phyloP scores from a whole-genome alignment of 805 yeast genomes.

The Myxozyma sirexii region DNA sequence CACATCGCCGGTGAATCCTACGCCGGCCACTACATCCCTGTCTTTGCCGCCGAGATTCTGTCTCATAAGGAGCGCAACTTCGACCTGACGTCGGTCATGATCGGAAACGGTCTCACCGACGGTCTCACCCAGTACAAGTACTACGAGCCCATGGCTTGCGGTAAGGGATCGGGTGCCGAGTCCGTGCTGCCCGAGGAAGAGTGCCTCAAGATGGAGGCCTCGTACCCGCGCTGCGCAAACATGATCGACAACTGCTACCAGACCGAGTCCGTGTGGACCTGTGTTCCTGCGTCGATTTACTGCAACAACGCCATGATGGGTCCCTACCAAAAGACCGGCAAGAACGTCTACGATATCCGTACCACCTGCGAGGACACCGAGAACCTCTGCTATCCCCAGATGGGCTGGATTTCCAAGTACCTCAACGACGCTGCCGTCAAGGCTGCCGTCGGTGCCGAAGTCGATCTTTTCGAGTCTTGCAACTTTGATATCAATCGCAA shows the following conservation, averaged over 20 bases:
- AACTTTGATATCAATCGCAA: conserved; percentile 76
- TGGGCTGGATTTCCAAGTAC: conserved; percentile 74
- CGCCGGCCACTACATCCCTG: conserved; percentile 94
- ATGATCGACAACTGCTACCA: conserved; percentile 80
- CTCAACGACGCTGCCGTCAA: conserved; percentile 76
- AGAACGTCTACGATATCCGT: conserved; percentile 89
- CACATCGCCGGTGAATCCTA: conserved; percentile 94
- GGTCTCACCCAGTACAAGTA: conserved; percentile 74
- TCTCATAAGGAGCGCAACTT: conserved; percentile 52
- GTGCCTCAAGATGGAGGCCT: conserved; percentile 68
- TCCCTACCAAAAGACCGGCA: conserved; percentile 81
- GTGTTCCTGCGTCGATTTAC: conserved; percentile 89
- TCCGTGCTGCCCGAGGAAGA: conserved; percentile 76
- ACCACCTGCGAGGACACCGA: conserved; percentile 70
- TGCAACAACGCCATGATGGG: conserved; percentile 83
- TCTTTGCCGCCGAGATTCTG: conserved; percentile 60
- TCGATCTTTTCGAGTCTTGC: conserved; percentile 73
- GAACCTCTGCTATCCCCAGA: conserved; percentile 75
- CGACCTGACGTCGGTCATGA: conserved; percentile 74
- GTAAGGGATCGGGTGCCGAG: conserved; percentile 73
- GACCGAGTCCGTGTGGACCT: conserved; percentile 72
- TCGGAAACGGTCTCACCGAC: conserved; percentile 93
- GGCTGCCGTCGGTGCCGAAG: conserved; percentile 88
- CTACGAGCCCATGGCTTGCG: conserved; percentile 94
- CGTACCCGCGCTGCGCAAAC: conserved; percentile 75